A percentile compares a stretch with the other conserved stretches of the same genome.
phyloP scores from a whole-genome alignment of 2,329 filamentous ascomycete species.

The Pseudogymnoascus sp. region DNA sequence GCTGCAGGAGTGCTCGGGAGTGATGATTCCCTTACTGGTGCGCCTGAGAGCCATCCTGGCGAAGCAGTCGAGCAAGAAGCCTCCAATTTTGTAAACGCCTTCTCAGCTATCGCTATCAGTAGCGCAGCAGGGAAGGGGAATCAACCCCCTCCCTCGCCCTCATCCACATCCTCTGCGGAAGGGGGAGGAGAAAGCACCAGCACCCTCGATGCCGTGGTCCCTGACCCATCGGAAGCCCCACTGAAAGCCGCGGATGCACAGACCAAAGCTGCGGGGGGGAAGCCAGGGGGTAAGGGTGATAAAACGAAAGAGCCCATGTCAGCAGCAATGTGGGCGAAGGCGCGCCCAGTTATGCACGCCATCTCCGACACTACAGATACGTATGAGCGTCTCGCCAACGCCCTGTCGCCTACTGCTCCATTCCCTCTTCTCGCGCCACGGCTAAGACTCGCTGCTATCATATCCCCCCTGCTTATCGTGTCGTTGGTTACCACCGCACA shows the following conservation, averaged over 20 bases:
- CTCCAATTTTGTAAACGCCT: constrained; percentile 67
- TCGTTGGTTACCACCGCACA: constrained; percentile 50
- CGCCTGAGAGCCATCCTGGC: constrained; percentile 73
- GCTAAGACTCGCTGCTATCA: constrained; percentile 43
- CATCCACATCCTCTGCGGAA: constrained; percentile 25
- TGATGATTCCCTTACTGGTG: constrained; percentile 69
- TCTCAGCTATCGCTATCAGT: constrained; percentile 63
- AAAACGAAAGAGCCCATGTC: constrained; percentile 74
- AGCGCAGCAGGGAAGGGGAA: constrained; percentile 71
- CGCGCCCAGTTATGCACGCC: constrained; percentile 62
- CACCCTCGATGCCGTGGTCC: constrained; percentile 43
- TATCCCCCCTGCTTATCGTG: constrained; percentile 43
- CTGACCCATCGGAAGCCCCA: constrained; percentile 53
- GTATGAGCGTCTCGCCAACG: constrained; percentile 57
- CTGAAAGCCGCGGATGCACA: constrained; percentile 43
- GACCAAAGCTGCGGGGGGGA: constrained; percentile 43
- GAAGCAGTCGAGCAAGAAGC: constrained; percentile 80
- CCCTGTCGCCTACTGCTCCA: constrained; percentile 54
- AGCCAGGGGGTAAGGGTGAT: constrained; percentile 48
- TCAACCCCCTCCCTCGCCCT: constrained; percentile 27
- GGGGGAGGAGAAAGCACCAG: constrained; percentile 30
- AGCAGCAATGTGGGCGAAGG: constrained; percentile 67
- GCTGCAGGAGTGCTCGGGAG: constrained; percentile 67
- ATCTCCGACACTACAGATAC: constrained; percentile 51
- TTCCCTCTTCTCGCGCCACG: constrained; percentile 48